phyloP scores from a whole-genome alignment of 1,284 basidiomycete genomes.

The Marasmius fiardii region DNA sequence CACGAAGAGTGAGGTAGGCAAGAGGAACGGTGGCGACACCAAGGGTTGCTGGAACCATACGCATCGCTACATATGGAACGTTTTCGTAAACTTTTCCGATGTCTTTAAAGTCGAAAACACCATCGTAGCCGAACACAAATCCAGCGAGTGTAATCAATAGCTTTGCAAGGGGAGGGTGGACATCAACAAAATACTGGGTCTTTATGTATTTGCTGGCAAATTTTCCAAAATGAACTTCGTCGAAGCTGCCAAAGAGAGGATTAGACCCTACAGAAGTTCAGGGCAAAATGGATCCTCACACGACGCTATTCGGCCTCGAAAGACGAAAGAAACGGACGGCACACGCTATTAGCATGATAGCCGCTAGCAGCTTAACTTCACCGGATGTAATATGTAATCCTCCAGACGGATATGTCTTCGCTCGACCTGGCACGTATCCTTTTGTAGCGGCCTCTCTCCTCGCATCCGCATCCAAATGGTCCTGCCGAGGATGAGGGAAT shows the following conservation, averaged over 20 bases:
- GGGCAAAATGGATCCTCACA: slow-evolving; percentile 55
- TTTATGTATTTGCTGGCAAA: slow-evolving; percentile 92
- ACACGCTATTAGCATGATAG: slow-evolving; percentile 64
- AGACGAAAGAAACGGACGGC: slow-evolving; percentile 79
- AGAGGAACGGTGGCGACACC: slow-evolving; percentile 89
- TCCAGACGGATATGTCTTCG: slow-evolving; percentile 43
- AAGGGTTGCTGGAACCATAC: slow-evolving; percentile 86
- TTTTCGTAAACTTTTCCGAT: slow-evolving; percentile 87
- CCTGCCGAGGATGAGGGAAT: slow-evolving; percentile 59
- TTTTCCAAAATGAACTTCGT: slow-evolving; percentile 97
- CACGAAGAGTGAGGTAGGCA: slow-evolving; percentile 91
- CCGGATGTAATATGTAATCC: slow-evolving; percentile 64
- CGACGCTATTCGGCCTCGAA: slow-evolving; percentile 81
- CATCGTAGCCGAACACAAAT: slow-evolving; percentile 89
- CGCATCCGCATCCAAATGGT: slow-evolving; percentile 70
- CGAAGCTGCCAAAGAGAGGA: slow-evolving; percentile 59
- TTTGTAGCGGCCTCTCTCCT: slow-evolving; percentile 65
- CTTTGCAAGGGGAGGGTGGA: slow-evolving; percentile 97
- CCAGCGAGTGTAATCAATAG: slow-evolving; percentile 90
- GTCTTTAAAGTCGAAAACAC: slow-evolving; percentile 95
- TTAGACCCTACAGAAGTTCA: not conserved
- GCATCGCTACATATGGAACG: slow-evolving; percentile 97
- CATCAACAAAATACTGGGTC: slow-evolving; percentile 91
- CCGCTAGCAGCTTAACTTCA: slow-evolving; percentile 71
- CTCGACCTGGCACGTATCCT: slow-evolving; percentile 55